Evolutionary conservation across 441 rosid species (phyloP).

Genomic region (Pelargonium exstipulatum): DNA sequence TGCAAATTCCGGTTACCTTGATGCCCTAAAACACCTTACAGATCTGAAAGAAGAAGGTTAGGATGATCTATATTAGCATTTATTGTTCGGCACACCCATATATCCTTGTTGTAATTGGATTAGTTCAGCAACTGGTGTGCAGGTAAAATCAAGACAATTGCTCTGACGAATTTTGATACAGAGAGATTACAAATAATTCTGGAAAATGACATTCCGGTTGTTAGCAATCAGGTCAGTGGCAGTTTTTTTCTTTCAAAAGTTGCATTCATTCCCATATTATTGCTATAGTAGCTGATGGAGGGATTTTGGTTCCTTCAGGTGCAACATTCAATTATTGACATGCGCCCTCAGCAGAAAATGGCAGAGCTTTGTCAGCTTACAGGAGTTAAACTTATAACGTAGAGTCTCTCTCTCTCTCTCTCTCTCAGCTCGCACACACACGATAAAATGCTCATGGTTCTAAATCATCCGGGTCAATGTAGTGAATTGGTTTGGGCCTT

Average conservation of each 20-base stretch:
- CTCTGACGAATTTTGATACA: slow-evolving; percentile 88
- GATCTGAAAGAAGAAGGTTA: slow-evolving; percentile 87
- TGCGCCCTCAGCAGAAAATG: slow-evolving; percentile 96
- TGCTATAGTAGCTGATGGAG: slow-evolving; percentile 14
- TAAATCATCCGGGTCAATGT: slow-evolving; percentile 2
- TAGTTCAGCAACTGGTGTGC: slow-evolving; percentile 31
- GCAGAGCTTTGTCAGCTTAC: slow-evolving; percentile 82
- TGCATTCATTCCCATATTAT: background rate
- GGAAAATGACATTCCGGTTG: slow-evolving; percentile 81
- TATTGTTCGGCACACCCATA: slow-evolving; percentile 16
- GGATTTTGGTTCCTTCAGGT: slow-evolving; percentile 43
- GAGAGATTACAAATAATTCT: slow-evolving; percentile 71
- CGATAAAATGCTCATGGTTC: background rate
- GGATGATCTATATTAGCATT: slow-evolving; percentile 15
- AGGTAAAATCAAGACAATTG: slow-evolving; percentile 89
- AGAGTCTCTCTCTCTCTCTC: slow-evolving; percentile 30
- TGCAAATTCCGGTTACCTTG: slow-evolving; percentile 79
- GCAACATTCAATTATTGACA: slow-evolving; percentile 87
- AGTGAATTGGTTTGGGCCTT: background rate
- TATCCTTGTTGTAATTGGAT: slow-evolving; percentile 27
- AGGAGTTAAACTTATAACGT: slow-evolving; percentile 95
- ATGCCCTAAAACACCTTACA: slow-evolving; percentile 78
- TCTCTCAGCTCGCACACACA: slow-evolving; percentile 13
- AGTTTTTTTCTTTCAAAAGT: background rate
- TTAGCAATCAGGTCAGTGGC: slow-evolving; percentile 80